Evolutionary conservation across 2,329 filamentous ascomycete genomes (phyloP).

Genomic region (Truncatella angustata): DNA sequence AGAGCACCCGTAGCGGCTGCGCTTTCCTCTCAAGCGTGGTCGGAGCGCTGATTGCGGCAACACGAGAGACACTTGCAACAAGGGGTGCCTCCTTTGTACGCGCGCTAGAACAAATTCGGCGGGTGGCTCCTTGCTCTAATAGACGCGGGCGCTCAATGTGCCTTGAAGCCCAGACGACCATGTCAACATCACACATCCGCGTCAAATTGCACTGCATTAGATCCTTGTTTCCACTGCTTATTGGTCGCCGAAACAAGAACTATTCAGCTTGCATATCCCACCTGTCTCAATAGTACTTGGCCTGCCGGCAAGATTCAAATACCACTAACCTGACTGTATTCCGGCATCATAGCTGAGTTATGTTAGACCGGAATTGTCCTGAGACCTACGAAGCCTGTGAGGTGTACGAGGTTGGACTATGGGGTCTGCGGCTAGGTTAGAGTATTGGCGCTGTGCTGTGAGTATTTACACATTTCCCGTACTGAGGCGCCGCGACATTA

Average conservation of each 20-base stretch:
- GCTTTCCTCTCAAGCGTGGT: conserved; percentile 2
- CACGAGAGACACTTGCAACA: conserved; percentile 7
- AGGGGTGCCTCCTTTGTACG: background rate
- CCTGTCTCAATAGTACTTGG: background rate
- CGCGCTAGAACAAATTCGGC: conserved; percentile 8
- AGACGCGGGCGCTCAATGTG: conserved; percentile 10
- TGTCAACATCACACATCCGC: conserved; percentile 9
- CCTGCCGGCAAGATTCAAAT: too few relatives aligned
- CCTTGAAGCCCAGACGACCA: background rate
- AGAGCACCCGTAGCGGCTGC: background rate
- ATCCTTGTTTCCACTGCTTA: conserved; percentile 4
- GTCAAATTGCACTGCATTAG: conserved; percentile 12
- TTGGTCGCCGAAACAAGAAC: conserved; percentile 6
- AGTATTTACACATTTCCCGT: background rate
- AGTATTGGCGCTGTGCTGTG: background rate
- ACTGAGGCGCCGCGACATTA: background rate
- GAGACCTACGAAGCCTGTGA: too few relatives aligned
- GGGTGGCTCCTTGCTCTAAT: conserved; percentile 10
- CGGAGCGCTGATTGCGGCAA: conserved; percentile 2
- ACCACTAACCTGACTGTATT: too few relatives aligned
- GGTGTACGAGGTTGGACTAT: too few relatives aligned
- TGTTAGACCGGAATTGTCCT: too few relatives aligned
- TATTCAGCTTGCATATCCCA: background rate
- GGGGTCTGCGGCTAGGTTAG: too few relatives aligned
- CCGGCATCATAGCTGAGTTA: too few relatives aligned